Percentiles rank a stretch among this genome's conserved stretches.
Conservation (phyloP, 306 rosid genomes). For the Dryas drummondii region DNA sequence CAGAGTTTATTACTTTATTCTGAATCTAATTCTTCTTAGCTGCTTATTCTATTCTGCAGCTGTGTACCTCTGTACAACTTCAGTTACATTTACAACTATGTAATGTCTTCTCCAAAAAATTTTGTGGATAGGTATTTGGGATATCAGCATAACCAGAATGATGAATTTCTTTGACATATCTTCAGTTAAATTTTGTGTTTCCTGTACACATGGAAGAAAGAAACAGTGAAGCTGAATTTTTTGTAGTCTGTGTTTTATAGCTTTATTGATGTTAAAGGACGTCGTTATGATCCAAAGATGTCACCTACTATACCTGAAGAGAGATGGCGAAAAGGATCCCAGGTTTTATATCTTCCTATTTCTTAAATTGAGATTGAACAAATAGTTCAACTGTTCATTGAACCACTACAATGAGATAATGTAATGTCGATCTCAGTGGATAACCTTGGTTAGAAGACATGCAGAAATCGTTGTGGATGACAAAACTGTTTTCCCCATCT, state of each 20-base stretch:
- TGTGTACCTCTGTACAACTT: slow-evolving; percentile 21
- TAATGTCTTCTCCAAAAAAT: slow-evolving; percentile 10
- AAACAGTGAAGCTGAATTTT: background rate
- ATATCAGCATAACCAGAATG: background rate
- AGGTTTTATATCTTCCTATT: slow-evolving; percentile 12
- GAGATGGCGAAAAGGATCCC: slow-evolving; percentile 24
- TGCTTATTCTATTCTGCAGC: background rate
- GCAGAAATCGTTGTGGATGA: slow-evolving; percentile 32
- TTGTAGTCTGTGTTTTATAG: background rate
- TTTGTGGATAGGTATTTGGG: slow-evolving; percentile 15
- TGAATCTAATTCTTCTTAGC: background rate
- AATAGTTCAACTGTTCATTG: background rate
- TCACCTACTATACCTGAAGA: slow-evolving; percentile 6
- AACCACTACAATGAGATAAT: background rate
- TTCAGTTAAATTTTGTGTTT: background rate
- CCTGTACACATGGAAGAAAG: background rate
- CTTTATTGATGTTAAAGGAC: slow-evolving; percentile 15
- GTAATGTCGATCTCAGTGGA: slow-evolving; percentile 28
- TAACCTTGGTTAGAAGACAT: slow-evolving; percentile 34
- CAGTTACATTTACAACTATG: slow-evolving; percentile 13
- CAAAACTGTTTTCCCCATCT: slow-evolving; percentile 22
- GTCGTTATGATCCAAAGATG: slow-evolving; percentile 9
- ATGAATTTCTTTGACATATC: too few relatives aligned
- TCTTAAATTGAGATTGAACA: background rate
- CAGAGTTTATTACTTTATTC: background rate